Base-by-base conservation (phyloP, 345 rosid species). In the Noccaea caerulescens region DNA sequence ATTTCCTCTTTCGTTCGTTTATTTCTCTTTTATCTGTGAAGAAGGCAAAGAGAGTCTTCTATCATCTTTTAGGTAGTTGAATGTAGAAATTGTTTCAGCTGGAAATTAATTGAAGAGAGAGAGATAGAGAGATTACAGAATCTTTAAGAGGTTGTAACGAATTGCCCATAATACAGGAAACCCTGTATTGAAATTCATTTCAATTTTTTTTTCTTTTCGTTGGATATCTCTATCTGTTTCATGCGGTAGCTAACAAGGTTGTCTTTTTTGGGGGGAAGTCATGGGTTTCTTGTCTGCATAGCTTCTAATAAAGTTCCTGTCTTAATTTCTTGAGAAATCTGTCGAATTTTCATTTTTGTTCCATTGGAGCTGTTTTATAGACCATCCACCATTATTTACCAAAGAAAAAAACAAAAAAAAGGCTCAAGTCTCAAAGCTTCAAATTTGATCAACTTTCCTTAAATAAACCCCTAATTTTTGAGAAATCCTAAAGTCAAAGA, bases 81-180 rank as follows among this genome's bases (percentile, higher is more conserved):
- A 68, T 69, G 63, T 76, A 41, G 77, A 75, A 33, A 51, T 61
- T 4, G 41, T 32, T 66, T 54, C 57, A 38, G 76, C 49, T 66
- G 61, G 68, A 73, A 50, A 75, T 66, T 76, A 69, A 80, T 63
- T 61, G 72, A 63, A 76, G 72, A 76, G 62, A 70, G 57, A 76
- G 68, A 61, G 64, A 27, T 27, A 56, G 43, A 72, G 59, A 64
- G 38, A 42, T 63, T 34, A 23, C 54, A 64, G 10, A 23, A 13
- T 20, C 74, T 76, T 71, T 78, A 60, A 78, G 85, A 82, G 86
- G 86, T 65, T 77, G 72, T 70, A 55, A 82, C 75, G 63, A 71
- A 58, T 88, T 82, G 71, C 87, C 85, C 72, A 63, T 23, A 68
- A 66, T 81, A 77, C 63, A 80, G 81, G 93, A 72, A 76, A 81